Evolutionary conservation across 768 basidiomycete genomes (phyloP), one percentile per base, ranked within the genome.

Genomic region (Phanerochaete sordida): DNA sequence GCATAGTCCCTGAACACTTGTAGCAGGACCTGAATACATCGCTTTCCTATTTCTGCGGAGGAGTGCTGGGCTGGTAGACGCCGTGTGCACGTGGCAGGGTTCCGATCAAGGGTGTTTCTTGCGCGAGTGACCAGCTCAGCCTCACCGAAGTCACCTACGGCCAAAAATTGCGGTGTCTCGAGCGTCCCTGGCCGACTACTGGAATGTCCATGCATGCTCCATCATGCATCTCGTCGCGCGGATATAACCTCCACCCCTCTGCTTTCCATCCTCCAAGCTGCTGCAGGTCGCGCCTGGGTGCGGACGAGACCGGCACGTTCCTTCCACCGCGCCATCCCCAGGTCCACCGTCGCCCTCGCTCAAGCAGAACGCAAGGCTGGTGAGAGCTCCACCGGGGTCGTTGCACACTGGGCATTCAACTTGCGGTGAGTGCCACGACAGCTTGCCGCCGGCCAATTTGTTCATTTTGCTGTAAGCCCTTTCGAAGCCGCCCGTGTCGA

Each of bases 241-340:
- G 56, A 63, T 58, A 27, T 56, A 47, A 55, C 63, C 65, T 57
- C 61, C 33, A 49, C 65, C 23, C 60, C 70, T 12, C 79, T 83
- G 63, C 69, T 72, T 28, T 71, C 74, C 50, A 71, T 78, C 48
- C 73, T 83, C 3, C 80, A 80, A 57, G 73, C 73, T 39, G 82
- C 81, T 58, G 83, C 83, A 21, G 75, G 75, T 63, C 78, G 77
- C 52, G 83, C 82, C 49, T 85, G 68, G 68, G 47, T 62, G 59
- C 67, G 64, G 63, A 71, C 68, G 27, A 59, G 62, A 54, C 69
- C 69, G 56, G 56, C 56, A 60, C 67, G 66, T 43, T 16, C 56
- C 35, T 39, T 39, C 53, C 53, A 54, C 53, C 53, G 37, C 37
- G 2, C 53, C n/a, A 7, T 51, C 3, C 50, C 48, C 33, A 35